phyloP scores from a whole-genome alignment of 768 basidiomycete species.

The Agaricus blazei region DNA sequence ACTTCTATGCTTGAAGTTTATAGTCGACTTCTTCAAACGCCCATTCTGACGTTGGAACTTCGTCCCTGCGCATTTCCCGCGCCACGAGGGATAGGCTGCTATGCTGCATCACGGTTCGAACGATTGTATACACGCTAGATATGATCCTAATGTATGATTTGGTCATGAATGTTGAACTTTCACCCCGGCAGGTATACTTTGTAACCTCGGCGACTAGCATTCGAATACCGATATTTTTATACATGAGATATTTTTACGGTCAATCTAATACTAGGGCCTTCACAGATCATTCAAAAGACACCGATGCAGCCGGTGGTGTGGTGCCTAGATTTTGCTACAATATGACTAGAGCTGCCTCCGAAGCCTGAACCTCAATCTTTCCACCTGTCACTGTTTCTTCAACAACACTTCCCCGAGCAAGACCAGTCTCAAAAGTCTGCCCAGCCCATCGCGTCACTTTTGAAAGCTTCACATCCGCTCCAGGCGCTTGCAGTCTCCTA shows the following conservation, averaged over 20 bases:
- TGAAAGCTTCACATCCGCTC: conserved; percentile 39
- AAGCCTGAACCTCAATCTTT: conserved; percentile 20
- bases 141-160: no score
- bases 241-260: no score
- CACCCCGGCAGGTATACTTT: no score
- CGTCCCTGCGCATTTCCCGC: background rate
- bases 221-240: no score
- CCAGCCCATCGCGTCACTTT: conserved; percentile 47
- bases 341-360: conserved; percentile 23
- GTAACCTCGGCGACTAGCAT: no score
- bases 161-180: no score
- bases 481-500: conserved; percentile 40
- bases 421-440: conserved; percentile 39
- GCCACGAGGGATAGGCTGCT: no score
- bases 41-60: background rate
- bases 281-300: background rate
- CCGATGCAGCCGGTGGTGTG: no score
- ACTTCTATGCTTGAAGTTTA: conserved; percentile 75
- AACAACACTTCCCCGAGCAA: conserved; percentile 29
- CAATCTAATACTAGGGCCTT: no score
- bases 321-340: conserved; percentile 13
- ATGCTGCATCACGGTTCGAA: no score
- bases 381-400: conserved; percentile 32
- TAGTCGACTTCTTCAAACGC: conserved; percentile 56
- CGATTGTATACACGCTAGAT: no score